phyloP scores from a whole-genome alignment of 306 rosid genomes.

The Citrullus colocynthis region DNA sequence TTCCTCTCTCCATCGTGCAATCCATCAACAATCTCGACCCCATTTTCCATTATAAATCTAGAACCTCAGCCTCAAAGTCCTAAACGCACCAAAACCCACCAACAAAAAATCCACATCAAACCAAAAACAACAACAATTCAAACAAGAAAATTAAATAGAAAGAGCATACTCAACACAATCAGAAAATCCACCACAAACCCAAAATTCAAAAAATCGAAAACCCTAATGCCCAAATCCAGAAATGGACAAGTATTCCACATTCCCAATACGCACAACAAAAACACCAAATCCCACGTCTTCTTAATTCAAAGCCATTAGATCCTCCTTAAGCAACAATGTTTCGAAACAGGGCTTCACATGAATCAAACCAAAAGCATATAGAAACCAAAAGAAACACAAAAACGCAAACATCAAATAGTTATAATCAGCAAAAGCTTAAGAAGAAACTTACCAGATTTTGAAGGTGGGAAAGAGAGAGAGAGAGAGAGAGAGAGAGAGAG shows the following conservation, averaged over 20 bases:
- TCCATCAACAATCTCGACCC: conserved; percentile 25
- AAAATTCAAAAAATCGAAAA: conserved; percentile 7
- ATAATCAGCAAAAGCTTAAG: conserved; percentile 8
- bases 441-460: conserved; percentile 33
- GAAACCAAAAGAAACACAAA: not conserved
- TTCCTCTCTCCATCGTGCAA: conserved; percentile 26
- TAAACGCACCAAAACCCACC: conserved; percentile 27
- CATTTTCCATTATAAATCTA: conserved; percentile 45
- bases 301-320: not conserved
- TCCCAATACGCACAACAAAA: not conserved
- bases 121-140: not conserved
- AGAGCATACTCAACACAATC: not conserved
- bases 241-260: conserved; percentile 6
- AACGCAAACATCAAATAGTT: not conserved
- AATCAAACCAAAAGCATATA: conserved; percentile 6
- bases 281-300: not conserved
- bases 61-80: conserved; percentile 26
- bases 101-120: not conserved
- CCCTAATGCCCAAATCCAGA: not conserved
- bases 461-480: not conserved
- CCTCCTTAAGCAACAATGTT: not conserved
- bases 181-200: conserved; percentile 3
- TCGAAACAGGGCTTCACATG: not conserved
- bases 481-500: conserved; percentile 3
- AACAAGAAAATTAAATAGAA: not conserved